A percentile compares a stretch with the other conserved stretches of the same genome.
These are phyloP conservation scores for Globisporangium splendens DNA, from an alignment of 352 stramenopile species.

Conservation along the genomic window DNA sequence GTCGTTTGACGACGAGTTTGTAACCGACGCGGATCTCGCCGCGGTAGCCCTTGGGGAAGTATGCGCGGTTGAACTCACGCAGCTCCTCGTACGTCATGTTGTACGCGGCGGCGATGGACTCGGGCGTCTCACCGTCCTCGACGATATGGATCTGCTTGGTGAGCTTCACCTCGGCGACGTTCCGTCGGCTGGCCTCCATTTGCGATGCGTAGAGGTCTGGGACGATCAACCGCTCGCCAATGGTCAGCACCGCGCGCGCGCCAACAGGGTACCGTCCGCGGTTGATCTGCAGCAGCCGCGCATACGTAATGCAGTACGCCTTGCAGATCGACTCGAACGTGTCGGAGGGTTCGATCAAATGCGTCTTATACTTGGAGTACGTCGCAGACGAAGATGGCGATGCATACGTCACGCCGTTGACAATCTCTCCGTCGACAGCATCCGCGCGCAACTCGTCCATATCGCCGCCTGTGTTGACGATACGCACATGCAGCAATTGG, in stretches of 20 bases:
- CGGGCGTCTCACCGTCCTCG: conserved; percentile 65
- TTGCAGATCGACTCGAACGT: conserved; percentile 75
- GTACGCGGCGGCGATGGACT: conserved; percentile 54
- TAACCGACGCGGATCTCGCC: conserved; percentile 72
- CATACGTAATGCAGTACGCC: conserved; percentile 63
- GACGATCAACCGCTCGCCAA: conserved; percentile 71
- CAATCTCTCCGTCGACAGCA: not conserved
- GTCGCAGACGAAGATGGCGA: conserved; percentile 35
- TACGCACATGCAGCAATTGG: conserved; percentile 72
- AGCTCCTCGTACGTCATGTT: conserved; percentile 85
- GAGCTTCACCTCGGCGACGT: conserved; percentile 78
- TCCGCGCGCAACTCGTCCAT: conserved; percentile 31
- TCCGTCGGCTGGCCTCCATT: conserved; percentile 48
- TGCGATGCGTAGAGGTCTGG: conserved; percentile 56
- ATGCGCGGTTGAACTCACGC: conserved; percentile 80
- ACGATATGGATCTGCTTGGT: conserved; percentile 87
- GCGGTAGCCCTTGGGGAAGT: conserved; percentile 84
- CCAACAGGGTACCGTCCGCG: conserved; percentile 65
- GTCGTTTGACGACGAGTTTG: conserved; percentile 81
- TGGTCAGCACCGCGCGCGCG: conserved; percentile 51
- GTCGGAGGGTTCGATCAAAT: conserved; percentile 44
- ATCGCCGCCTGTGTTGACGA: conserved; percentile 66
- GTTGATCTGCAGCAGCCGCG: conserved; percentile 75
- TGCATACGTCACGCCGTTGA: conserved; percentile 17
- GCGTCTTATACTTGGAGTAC: conserved; percentile 70